These are phyloP conservation scores for Pulveroboletus sp. DNA, from an alignment of 768 basidiomycete species.

Conservation along the genomic window DNA sequence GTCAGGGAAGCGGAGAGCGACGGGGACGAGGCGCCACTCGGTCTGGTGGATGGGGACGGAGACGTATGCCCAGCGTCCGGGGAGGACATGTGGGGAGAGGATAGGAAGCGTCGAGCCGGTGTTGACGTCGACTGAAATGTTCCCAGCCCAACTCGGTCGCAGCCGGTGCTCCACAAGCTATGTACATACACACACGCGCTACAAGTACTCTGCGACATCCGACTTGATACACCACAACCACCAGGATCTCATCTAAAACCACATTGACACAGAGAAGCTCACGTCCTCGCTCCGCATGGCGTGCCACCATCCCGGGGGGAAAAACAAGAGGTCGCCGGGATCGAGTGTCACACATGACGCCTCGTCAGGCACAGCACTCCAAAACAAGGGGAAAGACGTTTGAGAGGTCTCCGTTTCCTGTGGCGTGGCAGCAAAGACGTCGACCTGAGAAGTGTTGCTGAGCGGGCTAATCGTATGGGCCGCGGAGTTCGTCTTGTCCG, in stretches of 20 bases:
- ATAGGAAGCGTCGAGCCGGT: constrained; percentile 4
- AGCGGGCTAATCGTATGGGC: constrained; percentile 40
- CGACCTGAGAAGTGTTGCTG: constrained; percentile 78
- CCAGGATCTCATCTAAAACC: constrained; percentile 58
- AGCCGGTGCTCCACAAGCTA: constrained; percentile 25
- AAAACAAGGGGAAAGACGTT: constrained; percentile 48
- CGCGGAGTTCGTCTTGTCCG: constrained; percentile 33
- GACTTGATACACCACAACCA: constrained; percentile 11
- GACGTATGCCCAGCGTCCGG: constrained; percentile 30
- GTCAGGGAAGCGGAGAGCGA: constrained; percentile 43
- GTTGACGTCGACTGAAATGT: constrained; percentile 15
- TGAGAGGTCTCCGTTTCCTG: constrained; percentile 18
- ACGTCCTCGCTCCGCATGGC: constrained; percentile 78
- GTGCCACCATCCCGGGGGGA: constrained; percentile 96
- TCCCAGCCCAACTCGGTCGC: constrained; percentile 28
- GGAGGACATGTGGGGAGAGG: constrained; percentile 23
- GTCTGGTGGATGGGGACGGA: constrained; percentile 23
- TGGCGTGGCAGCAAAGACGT: constrained; percentile 57
- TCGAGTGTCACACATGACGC: constrained; percentile 61
- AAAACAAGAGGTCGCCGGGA: constrained; percentile 84
- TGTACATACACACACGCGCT: constrained; percentile 8
- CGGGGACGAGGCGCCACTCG: constrained; percentile 27
- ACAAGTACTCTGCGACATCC: constrained; percentile 4
- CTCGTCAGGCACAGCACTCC: constrained; percentile 49
- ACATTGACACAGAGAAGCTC: constrained; percentile 88